Evolutionary conservation across 2,329 filamentous ascomycete species (phyloP).

Genomic region (Neofusicoccum laricinum): DNA sequence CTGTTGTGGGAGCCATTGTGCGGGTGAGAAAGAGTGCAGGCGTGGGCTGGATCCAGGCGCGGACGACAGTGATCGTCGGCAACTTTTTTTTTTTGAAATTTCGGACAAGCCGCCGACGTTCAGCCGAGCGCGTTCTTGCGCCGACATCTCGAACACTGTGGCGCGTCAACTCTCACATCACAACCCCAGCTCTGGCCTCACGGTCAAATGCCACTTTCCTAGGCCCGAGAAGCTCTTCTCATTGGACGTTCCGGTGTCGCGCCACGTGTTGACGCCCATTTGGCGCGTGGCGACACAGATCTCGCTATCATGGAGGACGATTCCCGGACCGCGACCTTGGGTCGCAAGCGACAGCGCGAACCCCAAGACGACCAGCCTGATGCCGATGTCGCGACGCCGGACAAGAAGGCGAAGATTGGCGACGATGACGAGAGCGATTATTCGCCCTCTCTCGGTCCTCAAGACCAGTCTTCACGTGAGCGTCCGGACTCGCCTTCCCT

Average conservation of each 20-base stretch:
- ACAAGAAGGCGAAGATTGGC: conserved; percentile 3
- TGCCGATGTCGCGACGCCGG: neutral
- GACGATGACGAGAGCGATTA: neutral
- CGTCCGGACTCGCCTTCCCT: neutral
- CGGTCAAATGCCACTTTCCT: neutral
- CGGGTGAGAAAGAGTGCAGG: neutral
- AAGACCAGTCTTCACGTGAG: conserved; percentile 3
- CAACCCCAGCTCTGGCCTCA: neutral
- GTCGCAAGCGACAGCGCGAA: conserved; percentile 32
- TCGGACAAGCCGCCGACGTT: neutral
- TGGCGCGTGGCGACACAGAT: neutral
- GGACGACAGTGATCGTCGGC: neutral
- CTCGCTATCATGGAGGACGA: conserved; percentile 25
- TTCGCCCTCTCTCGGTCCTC: neutral
- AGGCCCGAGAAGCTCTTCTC: neutral
- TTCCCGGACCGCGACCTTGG: conserved; percentile 47
- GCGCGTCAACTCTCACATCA: neutral
- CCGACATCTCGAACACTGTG: neutral
- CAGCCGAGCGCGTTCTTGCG: neutral
- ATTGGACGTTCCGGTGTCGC: neutral
- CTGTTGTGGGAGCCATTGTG: neutral
- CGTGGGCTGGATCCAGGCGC: neutral
- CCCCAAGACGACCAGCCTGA: neutral
- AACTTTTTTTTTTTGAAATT: conserved; percentile 11
- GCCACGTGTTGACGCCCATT: neutral